Evolutionary conservation across 2,329 filamentous ascomycete genomes (phyloP), one percentile per base, ranked within the genome.

Genomic region (Fragosphaeria purpurea): DNA sequence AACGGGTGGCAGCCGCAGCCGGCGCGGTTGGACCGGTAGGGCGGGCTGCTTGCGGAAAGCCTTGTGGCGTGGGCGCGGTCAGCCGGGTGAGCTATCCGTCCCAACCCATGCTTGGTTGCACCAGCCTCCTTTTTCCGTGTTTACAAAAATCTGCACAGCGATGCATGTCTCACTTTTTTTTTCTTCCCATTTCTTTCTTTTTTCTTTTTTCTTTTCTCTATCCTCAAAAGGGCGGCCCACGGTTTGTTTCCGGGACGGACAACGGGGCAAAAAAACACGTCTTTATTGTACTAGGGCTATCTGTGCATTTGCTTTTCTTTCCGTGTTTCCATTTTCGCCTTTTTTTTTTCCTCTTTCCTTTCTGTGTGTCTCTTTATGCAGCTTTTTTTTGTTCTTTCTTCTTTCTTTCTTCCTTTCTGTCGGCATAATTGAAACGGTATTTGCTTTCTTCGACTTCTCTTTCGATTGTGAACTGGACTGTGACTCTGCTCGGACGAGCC

Each of bases 1-100:
- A 93, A 93, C 61, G 84, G 85, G 47, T 91, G 86, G 86, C 85
- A 88, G 59, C 62, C 69, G 33, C 67, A 71, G 51, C 64, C 52
- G 65, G 37, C 48, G 31, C 67, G 63, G 47, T 54, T 67, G 43
- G 63, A 67, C 39, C 63, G 61, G 48, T 69, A 49, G 40, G 6
- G 12, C 10, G 35, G 35, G 35, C 7, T 37, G 35, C 35, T 11
- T 7, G 35, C 11, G 11, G 35, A 37, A 11, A 37, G 35, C 22
- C 22, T 22, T 22, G 22, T 22, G 22, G 22, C 22, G 22, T 22
- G 22, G 22, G 22, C 22, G 22, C 3, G 22, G 22, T 22, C 22
- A 22, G 22, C 22, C 22, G 22, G 22, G 22, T 22, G 22, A 22
- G 22, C 22, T 22, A 3, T 22, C 22, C 22, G 22, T 22, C 22